phyloP scores from a whole-genome alignment of 371 early-diverging fungal genomes.

The Actinomortierella ambigua region DNA sequence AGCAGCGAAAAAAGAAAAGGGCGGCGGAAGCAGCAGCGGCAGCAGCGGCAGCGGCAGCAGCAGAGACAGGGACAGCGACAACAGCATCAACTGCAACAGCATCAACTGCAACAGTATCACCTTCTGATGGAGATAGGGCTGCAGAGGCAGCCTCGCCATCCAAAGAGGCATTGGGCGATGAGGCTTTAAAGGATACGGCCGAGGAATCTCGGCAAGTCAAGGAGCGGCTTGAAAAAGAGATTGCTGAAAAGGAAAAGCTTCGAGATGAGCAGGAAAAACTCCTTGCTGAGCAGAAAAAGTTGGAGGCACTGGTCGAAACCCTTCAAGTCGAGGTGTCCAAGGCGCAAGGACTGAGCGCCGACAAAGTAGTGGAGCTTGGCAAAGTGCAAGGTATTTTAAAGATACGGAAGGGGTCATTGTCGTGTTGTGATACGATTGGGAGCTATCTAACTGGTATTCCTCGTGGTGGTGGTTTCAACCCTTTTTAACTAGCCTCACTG shows the following conservation, averaged over 20 bases:
- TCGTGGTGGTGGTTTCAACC: no score
- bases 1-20: slow-evolving; percentile 28
- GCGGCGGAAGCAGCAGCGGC: slow-evolving; percentile 1
- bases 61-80: background rate
- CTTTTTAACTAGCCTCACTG: slow-evolving; percentile 26
- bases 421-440: no score
- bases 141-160: no score
- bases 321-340: slow-evolving; percentile 13
- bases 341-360: slow-evolving; percentile 6
- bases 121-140: no score
- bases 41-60: slow-evolving; percentile 5
- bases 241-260: background rate
- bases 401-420: no score
- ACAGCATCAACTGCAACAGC: background rate
- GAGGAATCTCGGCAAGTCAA: no score
- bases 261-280: background rate
- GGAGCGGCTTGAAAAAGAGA: no score
- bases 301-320: slow-evolving; percentile 19
- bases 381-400: slow-evolving; percentile 24
- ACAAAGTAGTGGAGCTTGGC: slow-evolving; percentile 12
- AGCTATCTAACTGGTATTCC: no score
- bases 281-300: slow-evolving; percentile 10
- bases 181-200: no score
- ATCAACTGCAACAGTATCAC: no score
- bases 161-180: no score